phyloP scores from a whole-genome alignment of 2,329 filamentous ascomycete species.

The Fusarium camptoceras region DNA sequence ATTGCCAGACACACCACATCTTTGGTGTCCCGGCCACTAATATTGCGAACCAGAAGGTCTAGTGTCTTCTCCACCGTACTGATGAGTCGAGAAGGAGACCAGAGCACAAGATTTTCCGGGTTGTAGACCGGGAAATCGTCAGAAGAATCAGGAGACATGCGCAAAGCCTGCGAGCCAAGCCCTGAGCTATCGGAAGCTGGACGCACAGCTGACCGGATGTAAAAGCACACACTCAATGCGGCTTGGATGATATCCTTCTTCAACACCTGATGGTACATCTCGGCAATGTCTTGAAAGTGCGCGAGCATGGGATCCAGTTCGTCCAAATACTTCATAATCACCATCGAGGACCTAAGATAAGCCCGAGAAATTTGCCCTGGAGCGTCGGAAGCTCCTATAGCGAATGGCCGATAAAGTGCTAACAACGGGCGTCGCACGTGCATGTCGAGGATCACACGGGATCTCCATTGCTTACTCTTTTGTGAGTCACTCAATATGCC shows the following conservation, averaged over 20 bases:
- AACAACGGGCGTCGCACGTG: conserved; percentile 65
- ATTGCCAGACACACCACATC: conserved; percentile 63
- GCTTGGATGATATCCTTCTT: conserved; percentile 67
- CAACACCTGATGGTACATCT: conserved; percentile 65
- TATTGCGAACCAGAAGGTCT: conserved; percentile 58
- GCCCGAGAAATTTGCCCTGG: conserved; percentile 64
- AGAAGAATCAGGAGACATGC: conserved; percentile 51
- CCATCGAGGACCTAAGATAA: conserved; percentile 66
- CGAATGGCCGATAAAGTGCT: conserved; percentile 66
- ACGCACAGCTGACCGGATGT: conserved; percentile 56
- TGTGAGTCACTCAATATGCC: conserved; percentile 57
- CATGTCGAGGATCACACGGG: conserved; percentile 64
- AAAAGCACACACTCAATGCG: conserved; percentile 67
- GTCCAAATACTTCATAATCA: conserved; percentile 66
- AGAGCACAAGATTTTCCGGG: conserved; percentile 54
- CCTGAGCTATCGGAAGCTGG: conserved; percentile 47
- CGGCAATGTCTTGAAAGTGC: conserved; percentile 60
- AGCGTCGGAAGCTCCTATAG: conserved; percentile 62
- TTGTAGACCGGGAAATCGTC: conserved; percentile 52
- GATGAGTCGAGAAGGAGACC: conserved; percentile 57
- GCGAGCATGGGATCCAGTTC: conserved; percentile 62
- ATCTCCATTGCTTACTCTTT: conserved; percentile 64
- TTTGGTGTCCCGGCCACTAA: conserved; percentile 63
- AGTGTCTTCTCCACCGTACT: conserved; percentile 61
- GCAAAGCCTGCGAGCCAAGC: conserved; percentile 48